phyloP scores from a whole-genome alignment of 2,329 filamentous ascomycete species.

The Cladosporium colombiae region DNA sequence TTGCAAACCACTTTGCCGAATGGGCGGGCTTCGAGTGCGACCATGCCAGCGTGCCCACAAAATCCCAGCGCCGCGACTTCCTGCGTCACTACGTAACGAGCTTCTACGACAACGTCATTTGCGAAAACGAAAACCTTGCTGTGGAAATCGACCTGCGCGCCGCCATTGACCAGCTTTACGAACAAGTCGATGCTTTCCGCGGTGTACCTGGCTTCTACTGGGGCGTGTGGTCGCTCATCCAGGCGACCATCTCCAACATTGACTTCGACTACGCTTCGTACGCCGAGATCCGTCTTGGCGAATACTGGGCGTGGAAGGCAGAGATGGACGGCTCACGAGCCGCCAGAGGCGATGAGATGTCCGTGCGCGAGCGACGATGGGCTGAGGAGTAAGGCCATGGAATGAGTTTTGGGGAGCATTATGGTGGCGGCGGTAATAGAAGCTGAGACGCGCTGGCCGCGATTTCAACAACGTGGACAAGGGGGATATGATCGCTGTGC shows the following conservation, averaged over 20 bases:
- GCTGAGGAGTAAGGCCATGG: conserved; percentile 51
- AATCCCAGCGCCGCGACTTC: conserved; percentile 74
- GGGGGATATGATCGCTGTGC: neutral
- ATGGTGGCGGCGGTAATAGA: conserved; percentile 4
- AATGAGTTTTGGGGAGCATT: too few relatives aligned
- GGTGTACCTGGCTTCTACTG: conserved; percentile 86
- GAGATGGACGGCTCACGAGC: conserved; percentile 66
- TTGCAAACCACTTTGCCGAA: conserved; percentile 97
- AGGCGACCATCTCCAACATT: conserved; percentile 90
- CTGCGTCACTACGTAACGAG: conserved; percentile 77
- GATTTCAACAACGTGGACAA: conserved; percentile 3
- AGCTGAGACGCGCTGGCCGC: conserved; percentile 6
- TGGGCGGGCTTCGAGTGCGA: conserved; percentile 98
- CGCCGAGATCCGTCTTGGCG: conserved; percentile 79
- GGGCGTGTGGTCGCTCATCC: conserved; percentile 96
- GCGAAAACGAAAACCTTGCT: conserved; percentile 53
- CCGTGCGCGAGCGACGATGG: conserved; percentile 80
- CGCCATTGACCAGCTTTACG: conserved; percentile 68
- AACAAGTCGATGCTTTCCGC: conserved; percentile 83
- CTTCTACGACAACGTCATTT: conserved; percentile 54
- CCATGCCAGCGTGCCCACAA: conserved; percentile 77
- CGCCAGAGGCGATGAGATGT: conserved; percentile 58
- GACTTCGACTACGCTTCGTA: conserved; percentile 96
- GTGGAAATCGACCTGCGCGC: conserved; percentile 52
- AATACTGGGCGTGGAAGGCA: conserved; percentile 91